These are phyloP conservation scores for Metschnikowia lachancei DNA, from an alignment of 805 yeast genomes.

Conservation along the genomic window DNA sequence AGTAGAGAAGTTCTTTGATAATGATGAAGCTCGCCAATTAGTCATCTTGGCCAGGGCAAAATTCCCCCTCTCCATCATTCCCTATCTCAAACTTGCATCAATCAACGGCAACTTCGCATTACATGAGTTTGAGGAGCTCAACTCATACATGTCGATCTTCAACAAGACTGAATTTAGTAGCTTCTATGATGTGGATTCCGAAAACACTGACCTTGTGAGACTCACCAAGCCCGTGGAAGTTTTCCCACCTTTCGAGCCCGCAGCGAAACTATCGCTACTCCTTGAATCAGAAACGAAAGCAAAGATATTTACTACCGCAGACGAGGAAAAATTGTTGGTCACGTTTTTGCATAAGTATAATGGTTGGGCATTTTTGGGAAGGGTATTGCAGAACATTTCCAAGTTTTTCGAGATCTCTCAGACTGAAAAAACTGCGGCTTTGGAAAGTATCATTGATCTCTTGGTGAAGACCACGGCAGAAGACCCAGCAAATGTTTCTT, in stretches of 20 bases:
- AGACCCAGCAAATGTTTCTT: conserved; percentile 1
- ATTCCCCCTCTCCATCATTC: conserved; percentile 62
- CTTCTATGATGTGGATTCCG: conserved; percentile 49
- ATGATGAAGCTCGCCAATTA: conserved; percentile 42
- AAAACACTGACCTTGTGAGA: conserved; percentile 51
- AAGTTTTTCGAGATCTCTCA: conserved; percentile 37
- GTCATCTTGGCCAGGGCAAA: conserved; percentile 64
- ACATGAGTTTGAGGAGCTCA: conserved; percentile 55
- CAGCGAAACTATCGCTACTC: conserved; percentile 43
- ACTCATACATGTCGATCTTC: conserved; percentile 58
- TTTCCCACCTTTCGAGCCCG: conserved; percentile 56
- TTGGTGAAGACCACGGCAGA: conserved; percentile 33
- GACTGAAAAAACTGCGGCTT: conserved; percentile 37
- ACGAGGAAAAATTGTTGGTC: conserved; percentile 41
- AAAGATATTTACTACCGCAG: conserved; percentile 55
- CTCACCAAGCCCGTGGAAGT: conserved; percentile 48
- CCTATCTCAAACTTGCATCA: conserved; percentile 59
- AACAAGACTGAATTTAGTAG: conserved; percentile 37
- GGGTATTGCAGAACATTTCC: conserved; percentile 65
- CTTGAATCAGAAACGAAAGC: conserved; percentile 60
- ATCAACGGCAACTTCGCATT: conserved; percentile 67
- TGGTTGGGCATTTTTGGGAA: conserved; percentile 87
- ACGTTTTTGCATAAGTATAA: conserved; percentile 71
- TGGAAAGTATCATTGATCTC: conserved; percentile 45
- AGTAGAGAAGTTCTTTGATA: conserved; percentile 44